Base-by-base conservation (phyloP, 805 yeast genomes). In the Wickerhamiella siamensis region DNA sequence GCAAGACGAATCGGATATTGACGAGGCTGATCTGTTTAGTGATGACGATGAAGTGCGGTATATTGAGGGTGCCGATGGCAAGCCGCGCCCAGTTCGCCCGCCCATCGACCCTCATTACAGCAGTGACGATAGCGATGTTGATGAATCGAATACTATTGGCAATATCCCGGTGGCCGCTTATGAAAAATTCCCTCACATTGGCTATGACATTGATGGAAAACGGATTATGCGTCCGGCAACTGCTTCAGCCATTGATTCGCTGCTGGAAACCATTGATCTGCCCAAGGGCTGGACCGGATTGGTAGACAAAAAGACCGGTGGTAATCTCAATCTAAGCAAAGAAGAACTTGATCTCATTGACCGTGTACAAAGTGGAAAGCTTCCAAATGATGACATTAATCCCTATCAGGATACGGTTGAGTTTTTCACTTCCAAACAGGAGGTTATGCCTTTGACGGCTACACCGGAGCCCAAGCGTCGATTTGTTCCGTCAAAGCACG, bases 211-310 rank as follows among this genome's bases (percentile, higher is more conserved):
- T 54, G 91, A 91, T 59, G 98, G 99, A 55, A 88, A 87, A 59
- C 75, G 98, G 57, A 87, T 91, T 57, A 88, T 91, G 97, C 76
- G 99, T 61, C 99, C 99, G 10, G 98, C 97, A 8, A 80, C 83
- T 54, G 95, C 96, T 12, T 77, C 93, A 44, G 98, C 97, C 1
- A 70, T 91, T 50, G 97, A 91, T 56, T 81, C 79, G 54, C 70
- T 91, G 47, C 66, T 91, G 49, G 98, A 88, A 56, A 69, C 77
- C 24, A 91, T 91, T 46, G 99, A 91, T 47, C 68, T 91, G 48
- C 98, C 98, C 12, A 93, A 83, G 62, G 98, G 98, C 20, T 91
- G 97, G 97, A 91, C 98, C 14, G 99, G 99, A 37, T 69, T 91
- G 47, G 65, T 88, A 47, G 97, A 91, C 61, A 80, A 83, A 55